Conservation (phyloP, 2,329 filamentous ascomycete species). For the Thelonectria discophora region DNA sequence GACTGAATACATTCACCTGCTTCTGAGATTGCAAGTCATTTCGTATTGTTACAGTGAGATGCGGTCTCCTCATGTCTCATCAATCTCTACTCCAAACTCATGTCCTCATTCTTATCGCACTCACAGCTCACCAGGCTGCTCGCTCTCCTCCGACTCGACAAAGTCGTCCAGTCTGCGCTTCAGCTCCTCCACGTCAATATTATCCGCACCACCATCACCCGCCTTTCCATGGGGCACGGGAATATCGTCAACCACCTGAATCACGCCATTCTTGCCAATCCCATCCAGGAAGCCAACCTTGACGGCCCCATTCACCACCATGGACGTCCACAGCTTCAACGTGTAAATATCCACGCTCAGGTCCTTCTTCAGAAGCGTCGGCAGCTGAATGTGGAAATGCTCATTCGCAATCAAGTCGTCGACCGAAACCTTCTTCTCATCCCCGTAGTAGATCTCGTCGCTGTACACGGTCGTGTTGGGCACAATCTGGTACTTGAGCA, state of each 20-base stretch:
- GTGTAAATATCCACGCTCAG: conserved; percentile 76
- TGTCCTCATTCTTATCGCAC: conserved; percentile 4
- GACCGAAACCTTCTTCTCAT: conserved; percentile 36
- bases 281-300: conserved; percentile 74
- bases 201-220: conserved; percentile 24
- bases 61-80: no score
- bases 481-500: conserved; percentile 82
- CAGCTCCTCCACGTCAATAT: conserved; percentile 44
- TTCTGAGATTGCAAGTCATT: no score
- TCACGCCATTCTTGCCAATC: conserved; percentile 80
- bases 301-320: conserved; percentile 79
- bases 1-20: no score
- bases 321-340: conserved; percentile 72
- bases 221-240: conserved; percentile 76
- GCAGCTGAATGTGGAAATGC: conserved; percentile 71
- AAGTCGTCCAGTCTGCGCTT: conserved; percentile 43
- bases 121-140: conserved; percentile 29
- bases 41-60: no score
- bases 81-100: no score
- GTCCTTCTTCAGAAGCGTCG: conserved; percentile 73
- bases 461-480: conserved; percentile 81
- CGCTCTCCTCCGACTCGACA: conserved; percentile 27
- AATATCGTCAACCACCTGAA: conserved; percentile 78
- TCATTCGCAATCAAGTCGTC: conserved; percentile 43
- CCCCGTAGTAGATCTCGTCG: conserved; percentile 75